A percentile compares a stretch with the other conserved stretches of the same genome.
Conservation (phyloP, 2,329 filamentous ascomycete genomes). For the Cercospora nicotianae region DNA sequence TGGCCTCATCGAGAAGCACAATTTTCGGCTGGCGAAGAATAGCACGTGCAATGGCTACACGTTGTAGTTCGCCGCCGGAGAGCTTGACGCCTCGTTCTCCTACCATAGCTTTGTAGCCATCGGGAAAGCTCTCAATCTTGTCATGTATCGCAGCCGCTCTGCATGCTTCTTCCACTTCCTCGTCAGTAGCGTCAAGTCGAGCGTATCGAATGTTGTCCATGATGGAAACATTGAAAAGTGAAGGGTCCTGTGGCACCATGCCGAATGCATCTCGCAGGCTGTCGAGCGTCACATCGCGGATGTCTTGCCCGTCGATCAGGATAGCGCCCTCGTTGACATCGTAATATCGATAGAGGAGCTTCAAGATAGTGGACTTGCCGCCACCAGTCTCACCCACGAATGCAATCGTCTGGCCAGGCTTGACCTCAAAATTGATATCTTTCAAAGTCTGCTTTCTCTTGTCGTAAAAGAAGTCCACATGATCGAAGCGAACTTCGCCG, state of each 20-base stretch:
- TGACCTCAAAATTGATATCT: constrained; percentile 51
- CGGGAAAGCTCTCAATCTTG: constrained; percentile 60
- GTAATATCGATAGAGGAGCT: constrained; percentile 62
- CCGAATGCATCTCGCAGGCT: constrained; percentile 61
- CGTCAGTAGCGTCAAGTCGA: constrained; percentile 59
- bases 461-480: constrained; percentile 59
- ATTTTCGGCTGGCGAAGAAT: constrained; percentile 67
- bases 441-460: constrained; percentile 53
- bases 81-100: constrained; percentile 77
- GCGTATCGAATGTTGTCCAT: constrained; percentile 67
- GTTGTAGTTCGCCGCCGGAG: constrained; percentile 82
- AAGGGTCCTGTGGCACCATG: constrained; percentile 64
- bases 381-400: constrained; percentile 63
- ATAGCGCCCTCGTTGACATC: constrained; percentile 58
- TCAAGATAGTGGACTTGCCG: constrained; percentile 63
- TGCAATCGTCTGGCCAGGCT: constrained; percentile 58
- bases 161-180: constrained; percentile 61
- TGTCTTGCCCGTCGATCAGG: constrained; percentile 59
- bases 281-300: constrained; percentile 59
- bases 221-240: constrained; percentile 64
- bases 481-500: constrained; percentile 56
- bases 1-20: constrained; percentile 74
- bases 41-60: constrained; percentile 72
- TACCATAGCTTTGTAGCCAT: constrained; percentile 72
- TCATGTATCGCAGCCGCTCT: constrained; percentile 64